phyloP scores from a whole-genome alignment of 2,329 filamentous ascomycete species.

The Fusarium illudens region DNA sequence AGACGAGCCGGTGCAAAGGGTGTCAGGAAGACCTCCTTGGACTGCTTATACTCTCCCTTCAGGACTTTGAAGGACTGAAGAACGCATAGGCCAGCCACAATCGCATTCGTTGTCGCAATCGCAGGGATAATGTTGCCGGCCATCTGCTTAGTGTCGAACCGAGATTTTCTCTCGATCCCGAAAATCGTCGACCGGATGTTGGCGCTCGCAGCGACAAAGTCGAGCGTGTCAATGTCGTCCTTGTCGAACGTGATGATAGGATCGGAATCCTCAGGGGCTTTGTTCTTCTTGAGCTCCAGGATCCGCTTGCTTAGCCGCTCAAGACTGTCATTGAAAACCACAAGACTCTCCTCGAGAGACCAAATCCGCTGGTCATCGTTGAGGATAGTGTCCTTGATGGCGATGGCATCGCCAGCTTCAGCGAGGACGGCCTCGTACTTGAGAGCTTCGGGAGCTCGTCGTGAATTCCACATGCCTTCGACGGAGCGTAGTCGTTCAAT shows the following conservation, averaged over 20 bases:
- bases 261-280: constrained; percentile 58
- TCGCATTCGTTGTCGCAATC: constrained; percentile 97
- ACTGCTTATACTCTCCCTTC: constrained; percentile 72
- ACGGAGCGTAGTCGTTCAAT: constrained; percentile 83
- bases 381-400: constrained; percentile 63
- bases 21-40: constrained; percentile 87
- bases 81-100: constrained; percentile 91
- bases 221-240: constrained; percentile 92
- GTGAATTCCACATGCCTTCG: constrained; percentile 95
- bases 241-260: constrained; percentile 91
- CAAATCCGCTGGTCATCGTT: constrained; percentile 78
- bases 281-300: constrained; percentile 65
- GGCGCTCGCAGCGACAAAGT: constrained; percentile 90
- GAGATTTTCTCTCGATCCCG: constrained; percentile 84
- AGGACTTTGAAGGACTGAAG: constrained; percentile 93
- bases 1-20: constrained; percentile 67
- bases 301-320: constrained; percentile 78
- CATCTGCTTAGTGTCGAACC: constrained; percentile 99
- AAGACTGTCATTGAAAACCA: constrained; percentile 87
- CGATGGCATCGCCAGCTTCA: constrained; percentile 59
- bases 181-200: constrained; percentile 93
- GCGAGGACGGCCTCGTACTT: constrained; percentile 70
- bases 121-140: constrained; percentile 98
- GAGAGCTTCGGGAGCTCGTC: constrained; percentile 76
- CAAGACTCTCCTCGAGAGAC: constrained; percentile 84